Percentiles rank a stretch among this genome's conserved stretches.
phyloP scores from a whole-genome alignment of 2,329 filamentous ascomycete genomes.

The Exophiala calicioides region DNA sequence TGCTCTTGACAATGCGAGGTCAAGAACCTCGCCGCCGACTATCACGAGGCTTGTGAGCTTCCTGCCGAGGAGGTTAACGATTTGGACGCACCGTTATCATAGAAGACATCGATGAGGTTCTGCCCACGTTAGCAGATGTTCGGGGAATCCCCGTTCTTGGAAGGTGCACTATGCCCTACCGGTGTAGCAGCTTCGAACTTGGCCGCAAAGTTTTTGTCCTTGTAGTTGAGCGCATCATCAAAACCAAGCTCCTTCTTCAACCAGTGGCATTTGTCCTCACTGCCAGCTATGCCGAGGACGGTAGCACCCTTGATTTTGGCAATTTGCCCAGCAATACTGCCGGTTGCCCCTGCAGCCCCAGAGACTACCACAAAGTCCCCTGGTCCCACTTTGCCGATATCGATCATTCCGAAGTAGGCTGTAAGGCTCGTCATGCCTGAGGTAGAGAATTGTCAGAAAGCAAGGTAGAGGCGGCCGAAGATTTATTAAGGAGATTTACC shows the following conservation, averaged over 20 bases:
- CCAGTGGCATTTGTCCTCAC: conserved; percentile 67
- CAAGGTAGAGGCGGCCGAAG: not conserved
- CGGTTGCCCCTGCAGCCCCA: conserved; percentile 76
- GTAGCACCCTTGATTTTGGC: conserved; percentile 69
- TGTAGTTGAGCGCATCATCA: conserved; percentile 70
- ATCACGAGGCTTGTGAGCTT: too few species aligned
- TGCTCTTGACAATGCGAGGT: too few species aligned
- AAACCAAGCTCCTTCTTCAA: conserved; percentile 65
- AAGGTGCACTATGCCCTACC: conserved; percentile 13
- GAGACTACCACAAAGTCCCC: conserved; percentile 77
- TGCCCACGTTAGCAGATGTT: conserved; percentile 27
- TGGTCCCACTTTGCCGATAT: conserved; percentile 66
- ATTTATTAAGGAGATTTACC: conserved; percentile 22
- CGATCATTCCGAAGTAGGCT: conserved; percentile 72
- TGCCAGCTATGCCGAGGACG: conserved; percentile 67
- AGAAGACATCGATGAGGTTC: conserved; percentile 58
- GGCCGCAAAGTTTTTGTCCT: conserved; percentile 60
- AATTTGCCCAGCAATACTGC: conserved; percentile 74
- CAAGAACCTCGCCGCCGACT: too few species aligned
- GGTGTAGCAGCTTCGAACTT: conserved; percentile 63
- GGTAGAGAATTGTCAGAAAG: not conserved
- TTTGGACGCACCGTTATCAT: not conserved
- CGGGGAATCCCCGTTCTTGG: not conserved
- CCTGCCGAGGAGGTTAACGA: too few species aligned
- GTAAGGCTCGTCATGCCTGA: conserved; percentile 69